Conservation (phyloP, 78 protist genomes). For the Guillardia theta region DNA sequence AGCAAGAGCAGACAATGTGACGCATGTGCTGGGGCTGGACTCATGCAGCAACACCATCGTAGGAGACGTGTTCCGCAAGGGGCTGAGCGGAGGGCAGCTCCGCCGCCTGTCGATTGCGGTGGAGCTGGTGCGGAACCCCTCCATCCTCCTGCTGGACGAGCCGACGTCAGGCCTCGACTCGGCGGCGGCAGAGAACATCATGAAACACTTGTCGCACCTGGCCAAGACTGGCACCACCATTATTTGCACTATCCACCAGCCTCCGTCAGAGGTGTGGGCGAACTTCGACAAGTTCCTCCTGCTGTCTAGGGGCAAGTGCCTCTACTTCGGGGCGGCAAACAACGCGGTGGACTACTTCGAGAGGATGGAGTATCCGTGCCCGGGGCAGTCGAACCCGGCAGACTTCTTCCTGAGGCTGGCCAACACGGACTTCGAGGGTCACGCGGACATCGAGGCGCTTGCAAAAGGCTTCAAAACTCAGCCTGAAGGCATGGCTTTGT, state of each 20-base stretch:
- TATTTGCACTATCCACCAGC: constrained; percentile 20
- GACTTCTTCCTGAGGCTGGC: neutral
- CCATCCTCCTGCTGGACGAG: neutral
- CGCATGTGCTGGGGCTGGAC: neutral
- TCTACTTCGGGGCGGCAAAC: neutral
- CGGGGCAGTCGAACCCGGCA: neutral
- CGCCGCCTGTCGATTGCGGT: neutral
- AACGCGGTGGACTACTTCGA: neutral
- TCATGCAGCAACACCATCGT: neutral
- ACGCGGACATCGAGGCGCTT: too few species aligned
- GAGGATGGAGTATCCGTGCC: neutral
- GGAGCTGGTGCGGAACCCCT: neutral
- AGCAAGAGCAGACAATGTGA: neutral
- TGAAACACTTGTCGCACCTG: neutral
- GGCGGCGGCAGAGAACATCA: neutral
- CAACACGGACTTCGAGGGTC: neutral
- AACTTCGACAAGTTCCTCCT: neutral
- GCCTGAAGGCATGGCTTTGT: too few species aligned
- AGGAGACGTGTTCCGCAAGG: neutral
- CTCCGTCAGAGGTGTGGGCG: neutral
- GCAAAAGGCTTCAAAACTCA: too few species aligned
- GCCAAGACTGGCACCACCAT: neutral
- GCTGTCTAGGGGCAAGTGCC: neutral
- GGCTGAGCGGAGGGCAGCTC: neutral
- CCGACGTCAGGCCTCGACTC: neutral